A percentile compares a stretch with the other conserved stretches of the same genome.
These are phyloP conservation scores for Babesia bigemina DNA, from an alignment of 169 alveolate species.

Conservation along the genomic window DNA sequence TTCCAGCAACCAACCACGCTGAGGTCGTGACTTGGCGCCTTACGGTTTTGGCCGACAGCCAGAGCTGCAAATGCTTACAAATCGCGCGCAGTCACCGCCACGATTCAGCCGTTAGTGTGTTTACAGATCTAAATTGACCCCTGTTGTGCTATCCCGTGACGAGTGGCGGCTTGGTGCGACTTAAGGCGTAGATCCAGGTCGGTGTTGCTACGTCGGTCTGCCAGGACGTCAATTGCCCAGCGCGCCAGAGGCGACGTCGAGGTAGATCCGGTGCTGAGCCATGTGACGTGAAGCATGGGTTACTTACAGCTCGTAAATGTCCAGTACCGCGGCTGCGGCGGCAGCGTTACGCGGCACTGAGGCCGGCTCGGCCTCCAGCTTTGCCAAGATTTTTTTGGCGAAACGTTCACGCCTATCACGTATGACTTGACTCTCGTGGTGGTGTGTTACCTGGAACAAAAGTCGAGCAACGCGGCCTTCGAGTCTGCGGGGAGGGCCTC, in stretches of 20 bases:
- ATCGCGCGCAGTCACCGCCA: too few relatives aligned
- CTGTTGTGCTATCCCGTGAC: neutral
- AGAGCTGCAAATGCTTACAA: too few relatives aligned
- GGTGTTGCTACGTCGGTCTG: conserved; percentile 4
- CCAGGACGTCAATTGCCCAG: neutral
- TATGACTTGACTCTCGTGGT: too few relatives aligned
- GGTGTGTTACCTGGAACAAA: conserved; percentile 10
- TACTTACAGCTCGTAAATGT: conserved; percentile 10
- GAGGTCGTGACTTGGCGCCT: too few relatives aligned
- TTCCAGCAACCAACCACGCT: too few relatives aligned
- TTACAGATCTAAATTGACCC: neutral
- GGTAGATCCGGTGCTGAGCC: neutral
- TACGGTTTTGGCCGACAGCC: too few relatives aligned
- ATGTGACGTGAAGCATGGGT: neutral
- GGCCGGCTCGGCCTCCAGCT: conserved; percentile 7
- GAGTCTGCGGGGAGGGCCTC: neutral
- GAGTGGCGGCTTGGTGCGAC: neutral
- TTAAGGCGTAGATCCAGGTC: neutral
- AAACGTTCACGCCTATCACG: neutral
- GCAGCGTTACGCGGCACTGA: conserved; percentile 1
- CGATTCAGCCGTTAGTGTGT: too few relatives aligned
- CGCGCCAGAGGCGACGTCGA: neutral
- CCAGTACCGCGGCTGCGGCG: conserved; percentile 9
- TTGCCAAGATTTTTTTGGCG: neutral
- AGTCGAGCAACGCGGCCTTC: neutral